Evolutionary conservation across 306 rosid genomes (phyloP), one percentile per base, ranked within the genome.

Genomic region (Trifolium fragiferum): DNA sequence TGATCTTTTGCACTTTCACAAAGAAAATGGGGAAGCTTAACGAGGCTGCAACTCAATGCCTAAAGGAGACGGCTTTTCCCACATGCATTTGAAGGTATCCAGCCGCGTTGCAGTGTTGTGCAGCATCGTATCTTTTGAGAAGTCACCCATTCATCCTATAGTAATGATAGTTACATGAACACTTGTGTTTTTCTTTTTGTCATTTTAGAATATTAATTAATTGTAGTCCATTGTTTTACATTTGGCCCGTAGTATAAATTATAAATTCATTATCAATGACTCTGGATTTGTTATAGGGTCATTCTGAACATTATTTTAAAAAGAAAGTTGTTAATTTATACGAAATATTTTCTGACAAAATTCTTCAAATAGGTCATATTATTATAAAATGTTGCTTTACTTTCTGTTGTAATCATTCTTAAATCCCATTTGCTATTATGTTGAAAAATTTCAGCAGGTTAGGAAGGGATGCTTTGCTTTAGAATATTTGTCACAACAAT

Each of bases 1-100:
- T 59, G 40, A 19, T 74, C 46, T 63, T 59, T 65, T 61, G 55
- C 51, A 1, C 23, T 2, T 60, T 38, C 12, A 18, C 54, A 6
- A 12, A 66, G 19, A 54, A 54, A 67, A 20, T 41, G 1, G 12
- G 37, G 27, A 43, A 69, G 47, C 41, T 57, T 14, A 40, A 32
- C 20, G 46, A 51, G 47, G 55, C 73, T 68, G 76, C 80, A 74
- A 60, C 76, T 75, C 72, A 33, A 61, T 72, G 72, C 64, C 71
- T 66, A 19, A 16, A 63, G 50, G 41, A 54, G 55, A 71, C 51
- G 16, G 40, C 23, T 66, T 66, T 43, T 67, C 14, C 30, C 41
- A 15, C 43, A 8, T 16, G 58, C 46, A 40, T 76, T 33, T 69
- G 57, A 60, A 72, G 73, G 50, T 19, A 47, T 46, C 82, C 12